These are phyloP conservation scores for Meyerozyma athensensis DNA, from an alignment of 1,139 yeast species.

Conservation along the genomic window DNA sequence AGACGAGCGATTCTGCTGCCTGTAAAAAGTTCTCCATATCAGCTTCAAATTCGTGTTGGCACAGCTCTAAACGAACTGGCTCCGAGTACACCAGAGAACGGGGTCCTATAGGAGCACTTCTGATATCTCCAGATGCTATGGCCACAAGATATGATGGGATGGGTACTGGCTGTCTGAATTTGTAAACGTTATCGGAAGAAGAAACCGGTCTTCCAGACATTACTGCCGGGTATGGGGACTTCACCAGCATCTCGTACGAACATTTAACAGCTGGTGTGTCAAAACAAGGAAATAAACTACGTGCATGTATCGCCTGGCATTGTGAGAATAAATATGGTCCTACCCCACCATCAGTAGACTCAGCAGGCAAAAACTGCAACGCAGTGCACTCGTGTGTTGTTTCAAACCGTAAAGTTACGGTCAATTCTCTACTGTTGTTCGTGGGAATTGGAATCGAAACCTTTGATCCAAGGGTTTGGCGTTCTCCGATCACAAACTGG, in stretches of 20 bases:
- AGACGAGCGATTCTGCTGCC: conserved; percentile 78
- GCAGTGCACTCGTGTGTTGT: conserved; percentile 82
- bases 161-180: conserved; percentile 71
- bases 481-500: conserved; percentile 36
- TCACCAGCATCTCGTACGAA: conserved; percentile 53
- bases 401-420: conserved; percentile 46
- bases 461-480: conserved; percentile 71
- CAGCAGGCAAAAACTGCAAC: conserved; percentile 74
- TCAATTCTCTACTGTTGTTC: conserved; percentile 13
- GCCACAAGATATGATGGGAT: conserved; percentile 84
- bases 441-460: conserved; percentile 32
- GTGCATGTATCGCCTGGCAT: conserved; percentile 87
- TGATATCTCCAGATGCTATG: conserved; percentile 79
- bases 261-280: conserved; percentile 87
- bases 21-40: conserved; percentile 78
- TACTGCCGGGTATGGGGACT: conserved; percentile 62
- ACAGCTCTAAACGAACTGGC: conserved; percentile 60
- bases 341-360: conserved; percentile 70
- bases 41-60: conserved; percentile 74
- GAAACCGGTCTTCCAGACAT: conserved; percentile 58
- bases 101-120: conserved; percentile 72
- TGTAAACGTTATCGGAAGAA: conserved; percentile 32
- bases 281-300: conserved; percentile 84
- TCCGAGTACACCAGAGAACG: conserved; percentile 80
- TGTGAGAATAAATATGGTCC: conserved; percentile 83